Percentiles rank a stretch among this genome's conserved stretches.
phyloP scores from a whole-genome alignment of 2,329 filamentous ascomycete species.

The Rasamsonia emersonii region DNA sequence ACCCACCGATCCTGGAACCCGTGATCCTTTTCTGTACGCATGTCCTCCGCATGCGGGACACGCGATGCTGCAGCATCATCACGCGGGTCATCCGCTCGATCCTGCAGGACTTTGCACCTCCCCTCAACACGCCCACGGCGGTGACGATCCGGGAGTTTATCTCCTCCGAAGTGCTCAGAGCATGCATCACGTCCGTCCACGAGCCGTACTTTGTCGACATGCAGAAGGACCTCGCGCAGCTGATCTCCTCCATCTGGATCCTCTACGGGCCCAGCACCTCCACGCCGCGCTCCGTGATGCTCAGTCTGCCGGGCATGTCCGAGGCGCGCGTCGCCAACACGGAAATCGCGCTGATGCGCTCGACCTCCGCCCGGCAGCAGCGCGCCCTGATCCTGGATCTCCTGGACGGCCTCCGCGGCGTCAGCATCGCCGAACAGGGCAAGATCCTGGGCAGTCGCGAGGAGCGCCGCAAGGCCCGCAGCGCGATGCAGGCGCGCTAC shows the following conservation, averaged over 20 bases:
- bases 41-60: constrained; percentile 80
- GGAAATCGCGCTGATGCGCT: constrained; percentile 47
- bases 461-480: constrained; percentile 34
- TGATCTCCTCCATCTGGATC: constrained; percentile 78
- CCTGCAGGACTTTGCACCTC: constrained; percentile 63
- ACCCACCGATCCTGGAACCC: constrained; percentile 71
- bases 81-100: constrained; percentile 79
- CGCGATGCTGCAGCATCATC: constrained; percentile 76
- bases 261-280: constrained; percentile 61
- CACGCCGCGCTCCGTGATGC: constrained; percentile 67
- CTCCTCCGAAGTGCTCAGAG: constrained; percentile 77
- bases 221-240: constrained; percentile 79
- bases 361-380: constrained; percentile 62
- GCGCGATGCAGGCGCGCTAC: constrained; percentile 34
- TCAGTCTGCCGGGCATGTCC: constrained; percentile 69
- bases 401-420: constrained; percentile 75
- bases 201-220: constrained; percentile 95
- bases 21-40: constrained; percentile 88
- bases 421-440: constrained; percentile 89
- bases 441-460: constrained; percentile 52
- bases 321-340: constrained; percentile 58
- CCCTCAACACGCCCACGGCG: constrained; percentile 42
- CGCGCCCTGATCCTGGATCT: constrained; percentile 74
- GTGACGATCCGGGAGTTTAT: constrained; percentile 80
- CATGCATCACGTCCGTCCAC: constrained; percentile 81